Evolutionary conservation across 805 yeast species (phyloP), one percentile per base, ranked within the genome.

Genomic region (Monosporozyma servazzii): DNA sequence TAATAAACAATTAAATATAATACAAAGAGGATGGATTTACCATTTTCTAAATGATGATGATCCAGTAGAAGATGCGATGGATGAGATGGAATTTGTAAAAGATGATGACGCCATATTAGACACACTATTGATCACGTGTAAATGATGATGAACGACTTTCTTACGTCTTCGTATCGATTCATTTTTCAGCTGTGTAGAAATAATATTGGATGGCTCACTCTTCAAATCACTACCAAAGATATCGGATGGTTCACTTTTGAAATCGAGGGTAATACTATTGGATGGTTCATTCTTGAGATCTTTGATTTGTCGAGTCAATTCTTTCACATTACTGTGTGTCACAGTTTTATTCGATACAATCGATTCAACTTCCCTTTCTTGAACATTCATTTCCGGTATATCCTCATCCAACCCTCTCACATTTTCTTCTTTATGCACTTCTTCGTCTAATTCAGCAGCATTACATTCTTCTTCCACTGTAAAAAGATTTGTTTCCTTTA

Each of bases 121-220:
- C 11, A 36, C 48, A 43, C 53, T 53, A 30, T 48, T 53, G 9
- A 48, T 48, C 8, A 53, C 53, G n/a, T 45, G 33, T 9, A 54
- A 17, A 44, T 54, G 56, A 43, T 54, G 50, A 45, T 54, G 56
- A 11, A 47, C 17, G 7, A 51, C 45, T 31, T 45, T 50, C 29
- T 48, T 50, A 6, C 17, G 33, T 42, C 30, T 48, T 21, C 30
- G 44, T 41, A 41, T 21, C 15, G 42, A 21, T 17, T 39, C 25
- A 18, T 10, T 18, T 17, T 21, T 7, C 15, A 39, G 18, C 15
- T 17, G 15, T 39, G 8, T 8, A 18, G 25, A 18, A 20, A 20
- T 39, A 18, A 18, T 18, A n/a, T n/a, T n/a, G n/a, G n/a, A n/a
- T n/a, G n/a, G n/a, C n/a, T n/a, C n/a, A n/a, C n/a, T n/a, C n/a